phyloP scores from a whole-genome alignment of 1,139 yeast genomes.

The Yamadazyma buinensis region DNA sequence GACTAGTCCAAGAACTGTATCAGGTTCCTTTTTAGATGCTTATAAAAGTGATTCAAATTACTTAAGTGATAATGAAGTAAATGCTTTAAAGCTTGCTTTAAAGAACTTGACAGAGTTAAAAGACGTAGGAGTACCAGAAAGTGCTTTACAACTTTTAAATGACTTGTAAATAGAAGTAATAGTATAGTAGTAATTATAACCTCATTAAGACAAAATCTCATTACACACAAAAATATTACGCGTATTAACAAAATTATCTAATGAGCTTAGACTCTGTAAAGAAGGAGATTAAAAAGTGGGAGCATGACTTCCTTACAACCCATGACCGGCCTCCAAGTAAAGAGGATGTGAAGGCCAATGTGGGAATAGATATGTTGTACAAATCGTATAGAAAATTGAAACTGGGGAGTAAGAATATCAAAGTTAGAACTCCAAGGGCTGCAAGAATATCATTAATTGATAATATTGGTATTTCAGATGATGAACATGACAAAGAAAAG shows the following conservation, averaged over 20 bases:
- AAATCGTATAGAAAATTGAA: conserved; percentile 32
- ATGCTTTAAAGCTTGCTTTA: conserved; percentile 4
- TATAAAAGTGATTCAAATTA: conserved; percentile 8
- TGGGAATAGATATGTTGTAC: conserved; percentile 41
- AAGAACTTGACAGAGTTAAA: background rate
- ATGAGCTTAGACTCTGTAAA: conserved; percentile 5
- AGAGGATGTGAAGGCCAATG: conserved; percentile 48
- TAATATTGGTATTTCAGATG: conserved; percentile 8
- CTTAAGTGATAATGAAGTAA: conserved; percentile 7
- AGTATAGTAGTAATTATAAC: background rate
- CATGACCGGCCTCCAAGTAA: conserved; percentile 51
- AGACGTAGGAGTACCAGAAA: background rate
- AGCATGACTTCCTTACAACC: conserved; percentile 39
- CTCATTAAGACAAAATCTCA: background rate
- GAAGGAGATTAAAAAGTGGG: conserved; percentile 61
- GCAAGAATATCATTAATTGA: conserved; percentile 4
- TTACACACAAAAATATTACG: background rate
- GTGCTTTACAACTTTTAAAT: background rate
- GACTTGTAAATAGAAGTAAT: conserved; percentile 1
- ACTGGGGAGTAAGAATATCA: conserved; percentile 6
- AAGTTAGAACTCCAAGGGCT: background rate
- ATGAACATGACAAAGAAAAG: conserved; percentile 7
- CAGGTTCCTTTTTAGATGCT: conserved; percentile 24
- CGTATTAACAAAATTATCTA: background rate
- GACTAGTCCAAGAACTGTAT: conserved; percentile 19